These are phyloP conservation scores for Hawksworthiomyces lignivorus DNA, from an alignment of 2,329 filamentous ascomycete genomes.

Conservation along the genomic window DNA sequence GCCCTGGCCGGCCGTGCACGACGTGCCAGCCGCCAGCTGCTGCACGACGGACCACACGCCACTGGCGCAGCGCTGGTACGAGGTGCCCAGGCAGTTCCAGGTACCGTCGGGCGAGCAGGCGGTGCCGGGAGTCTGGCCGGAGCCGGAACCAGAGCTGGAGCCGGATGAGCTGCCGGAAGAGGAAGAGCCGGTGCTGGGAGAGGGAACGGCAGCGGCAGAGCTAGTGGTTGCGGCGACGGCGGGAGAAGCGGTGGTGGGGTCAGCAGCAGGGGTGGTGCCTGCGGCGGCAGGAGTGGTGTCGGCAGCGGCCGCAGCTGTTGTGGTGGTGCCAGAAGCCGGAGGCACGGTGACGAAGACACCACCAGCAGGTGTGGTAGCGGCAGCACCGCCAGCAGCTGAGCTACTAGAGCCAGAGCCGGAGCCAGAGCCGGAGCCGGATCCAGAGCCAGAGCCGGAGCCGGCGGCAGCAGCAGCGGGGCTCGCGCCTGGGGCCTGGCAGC, in stretches of 20 bases:
- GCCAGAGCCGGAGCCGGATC: constrained; percentile 12
- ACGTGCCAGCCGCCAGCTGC: constrained; percentile 36
- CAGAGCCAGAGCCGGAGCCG: constrained; percentile 16
- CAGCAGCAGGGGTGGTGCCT: neutral
- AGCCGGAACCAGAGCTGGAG: constrained; percentile 18
- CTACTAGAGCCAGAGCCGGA: constrained; percentile 16
- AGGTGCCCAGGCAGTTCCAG: constrained; percentile 42
- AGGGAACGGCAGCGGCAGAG: constrained; percentile 14
- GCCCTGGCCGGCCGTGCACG: constrained; percentile 32
- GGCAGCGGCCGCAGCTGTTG: neutral
- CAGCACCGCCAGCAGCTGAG: constrained; percentile 13
- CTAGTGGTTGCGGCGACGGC: constrained; percentile 6
- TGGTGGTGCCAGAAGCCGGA: neutral
- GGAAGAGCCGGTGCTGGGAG: constrained; percentile 10
- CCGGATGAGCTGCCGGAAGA: constrained; percentile 6
- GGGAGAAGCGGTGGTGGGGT: constrained; percentile 10
- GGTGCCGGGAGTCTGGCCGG: constrained; percentile 31
- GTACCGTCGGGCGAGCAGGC: constrained; percentile 39
- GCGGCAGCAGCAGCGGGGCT: constrained; percentile 23
- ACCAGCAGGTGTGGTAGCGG: constrained; percentile 17
- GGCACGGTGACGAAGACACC: constrained; percentile 33
- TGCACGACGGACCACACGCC: constrained; percentile 37
- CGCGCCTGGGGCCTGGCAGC: constrained; percentile 18
- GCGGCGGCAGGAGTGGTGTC: constrained; percentile 2
- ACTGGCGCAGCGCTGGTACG: constrained; percentile 45